These are phyloP conservation scores for Tetrastigma voinierianum DNA, from an alignment of 164 flowering plant genomes.

Conservation along the genomic window DNA sequence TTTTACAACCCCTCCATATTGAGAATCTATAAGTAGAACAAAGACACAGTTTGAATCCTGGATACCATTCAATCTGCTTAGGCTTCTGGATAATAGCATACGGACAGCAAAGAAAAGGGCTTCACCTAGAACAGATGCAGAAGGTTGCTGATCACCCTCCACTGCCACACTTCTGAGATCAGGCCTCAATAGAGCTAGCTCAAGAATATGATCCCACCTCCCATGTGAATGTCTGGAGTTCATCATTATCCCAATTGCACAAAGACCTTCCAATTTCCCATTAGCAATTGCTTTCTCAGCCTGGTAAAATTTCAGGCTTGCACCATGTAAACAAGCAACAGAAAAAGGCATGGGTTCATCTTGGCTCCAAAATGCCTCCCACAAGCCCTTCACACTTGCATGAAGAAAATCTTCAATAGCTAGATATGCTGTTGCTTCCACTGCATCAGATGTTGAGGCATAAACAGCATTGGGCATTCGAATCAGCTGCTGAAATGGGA, in stretches of 20 bases:
- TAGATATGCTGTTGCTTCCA: slow-evolving; percentile 74
- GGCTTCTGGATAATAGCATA: slow-evolving; percentile 64
- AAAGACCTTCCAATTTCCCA: slow-evolving; percentile 69
- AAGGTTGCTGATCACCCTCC: slow-evolving; percentile 47
- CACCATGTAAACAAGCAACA: slow-evolving; percentile 54
- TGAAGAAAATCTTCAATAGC: slow-evolving; percentile 91
- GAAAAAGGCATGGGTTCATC: slow-evolving; percentile 72
- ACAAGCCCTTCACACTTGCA: slow-evolving; percentile 78
- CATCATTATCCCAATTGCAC: slow-evolving; percentile 74
- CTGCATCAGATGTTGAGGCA: slow-evolving; percentile 74
- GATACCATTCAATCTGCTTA: slow-evolving; percentile 57
- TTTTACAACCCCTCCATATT: slow-evolving; percentile 81
- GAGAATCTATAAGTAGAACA: slow-evolving; percentile 79
- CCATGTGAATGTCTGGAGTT: slow-evolving; percentile 70
- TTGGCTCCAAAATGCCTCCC: slow-evolving; percentile 93
- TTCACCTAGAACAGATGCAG: slow-evolving; percentile 68
- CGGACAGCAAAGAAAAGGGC: slow-evolving; percentile 83
- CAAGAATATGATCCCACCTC: slow-evolving; percentile 85
- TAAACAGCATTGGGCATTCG: slow-evolving; percentile 88
- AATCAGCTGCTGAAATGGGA: slow-evolving; percentile 80
- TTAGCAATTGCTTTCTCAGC: slow-evolving; percentile 82
- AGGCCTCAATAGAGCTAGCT: slow-evolving; percentile 73
- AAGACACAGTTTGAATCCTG: slow-evolving; percentile 50
- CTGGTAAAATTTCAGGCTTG: slow-evolving; percentile 64
- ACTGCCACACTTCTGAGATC: slow-evolving; percentile 46